These are phyloP conservation scores for Adansonia madagascariensis DNA, from an alignment of 441 rosid genomes.

Conservation along the genomic window DNA sequence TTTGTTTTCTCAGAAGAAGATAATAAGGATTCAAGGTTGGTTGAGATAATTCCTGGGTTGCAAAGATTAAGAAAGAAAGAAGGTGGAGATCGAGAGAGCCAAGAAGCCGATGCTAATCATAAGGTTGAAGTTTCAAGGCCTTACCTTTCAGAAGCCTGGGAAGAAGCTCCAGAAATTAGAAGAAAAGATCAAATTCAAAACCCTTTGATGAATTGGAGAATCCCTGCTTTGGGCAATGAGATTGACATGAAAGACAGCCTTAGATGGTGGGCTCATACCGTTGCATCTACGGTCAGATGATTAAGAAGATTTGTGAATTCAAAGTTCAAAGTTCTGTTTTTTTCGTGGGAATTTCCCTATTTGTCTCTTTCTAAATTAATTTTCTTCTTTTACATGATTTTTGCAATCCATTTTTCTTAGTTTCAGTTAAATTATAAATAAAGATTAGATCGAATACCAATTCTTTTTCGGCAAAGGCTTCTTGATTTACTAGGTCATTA, in stretches of 20 bases:
- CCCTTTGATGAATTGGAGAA: slow-evolving; percentile 59
- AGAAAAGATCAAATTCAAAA: slow-evolving; percentile 30
- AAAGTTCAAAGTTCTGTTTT: background rate
- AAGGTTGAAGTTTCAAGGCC: slow-evolving; percentile 50
- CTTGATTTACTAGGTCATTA: background rate
- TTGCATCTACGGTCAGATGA: slow-evolving; percentile 66
- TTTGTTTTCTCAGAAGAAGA: slow-evolving; percentile 78
- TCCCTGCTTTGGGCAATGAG: slow-evolving; percentile 57
- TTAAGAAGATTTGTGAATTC: background rate
- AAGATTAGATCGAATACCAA: background rate
- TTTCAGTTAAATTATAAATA: slow-evolving; percentile 23
- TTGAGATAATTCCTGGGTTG: slow-evolving; percentile 70
- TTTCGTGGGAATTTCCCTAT: background rate
- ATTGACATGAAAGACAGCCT: slow-evolving; percentile 66
- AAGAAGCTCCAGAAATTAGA: slow-evolving; percentile 31
- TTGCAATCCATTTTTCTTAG: slow-evolving; percentile 10
- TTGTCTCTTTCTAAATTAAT: background rate
- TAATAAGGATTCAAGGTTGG: slow-evolving; percentile 61
- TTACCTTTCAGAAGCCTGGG: slow-evolving; percentile 88
- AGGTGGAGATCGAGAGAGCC: slow-evolving; percentile 24
- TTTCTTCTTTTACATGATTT: background rate
- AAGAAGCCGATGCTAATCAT: background rate
- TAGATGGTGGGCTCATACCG: slow-evolving; percentile 75
- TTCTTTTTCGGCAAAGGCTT: background rate
- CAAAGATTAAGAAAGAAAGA: slow-evolving; percentile 50